Evolutionary conservation across 108 stramenopile genomes (phyloP), one percentile per base, ranked within the genome.

Genomic region (Cyclotella distinguenda): DNA sequence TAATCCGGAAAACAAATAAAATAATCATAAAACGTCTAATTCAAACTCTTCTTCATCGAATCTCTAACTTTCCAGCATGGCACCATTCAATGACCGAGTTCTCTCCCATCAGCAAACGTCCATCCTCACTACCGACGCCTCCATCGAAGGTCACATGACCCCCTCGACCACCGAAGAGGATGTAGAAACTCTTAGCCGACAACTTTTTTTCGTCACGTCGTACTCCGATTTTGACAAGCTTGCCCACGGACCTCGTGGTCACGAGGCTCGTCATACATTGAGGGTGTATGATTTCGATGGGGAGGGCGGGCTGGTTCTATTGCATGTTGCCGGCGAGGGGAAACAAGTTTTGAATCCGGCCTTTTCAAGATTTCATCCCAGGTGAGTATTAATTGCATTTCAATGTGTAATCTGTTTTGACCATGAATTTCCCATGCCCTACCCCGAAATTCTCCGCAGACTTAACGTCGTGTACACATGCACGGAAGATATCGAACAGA

Each of bases 391-490:
- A 3, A 0, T 22, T 36, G 7, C 36, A 31, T 31, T 30, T 66
- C 49, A 18, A 45, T n/a, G 42, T 45, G 10, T 27, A 23, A 7
- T 45, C 59, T 8, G 1, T 34, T 6, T 26, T 27, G 4, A 5
- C 26, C 47, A 33, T 30, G 21, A 33, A 51, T 19, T 60, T 32
- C 22, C 36, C 40, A 8, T 60, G 19, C 6, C 36, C 19, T 11
- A 11, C 6, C 4, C 35, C 5, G 50, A 25, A 26, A 19, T 4
- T 40, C 30, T 33, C 19, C 32, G 12, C 25, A 79, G 74, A 34
- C 60, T 82, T 5, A 97, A 97, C 60, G 89, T 97, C n/a, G 85
- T 97, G 25, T 95, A 96, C 75, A 91, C 93, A 15, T 97, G 97
- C 81, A 96, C 95, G 6, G 97, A 97, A 84, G 85, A 95, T 66